Percentiles rank a stretch among this genome's conserved stretches.
These are phyloP conservation scores for sweet orange (Citrus sinensis) DNA, from an alignment of 345 rosid genomes.

Conservation along the genomic window DVS_A1.0 CM039169.1:25822001-25822500, in stretches of 20 bases:
- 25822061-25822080: no score
- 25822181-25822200: conserved; percentile 17
- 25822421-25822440: background rate
- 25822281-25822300: background rate
- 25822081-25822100: no score
- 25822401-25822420: background rate
- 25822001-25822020: no score
- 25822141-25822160: conserved; percentile 10
- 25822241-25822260: conserved; percentile 18
- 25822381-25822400: background rate
- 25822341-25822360: background rate
- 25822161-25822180: background rate
- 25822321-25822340: background rate
- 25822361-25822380: background rate
- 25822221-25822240: conserved; percentile 16
- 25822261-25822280: background rate
- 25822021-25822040: no score
- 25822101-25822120: background rate
- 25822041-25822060: background rate
- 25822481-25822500: background rate
- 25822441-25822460: background rate
- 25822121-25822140: conserved; percentile 1
- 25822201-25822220: conserved; percentile 14
- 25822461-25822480: background rate
- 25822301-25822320: background rate